Conservation (phyloP, 768 basidiomycete species). For the Mrakia frigida region DNA sequence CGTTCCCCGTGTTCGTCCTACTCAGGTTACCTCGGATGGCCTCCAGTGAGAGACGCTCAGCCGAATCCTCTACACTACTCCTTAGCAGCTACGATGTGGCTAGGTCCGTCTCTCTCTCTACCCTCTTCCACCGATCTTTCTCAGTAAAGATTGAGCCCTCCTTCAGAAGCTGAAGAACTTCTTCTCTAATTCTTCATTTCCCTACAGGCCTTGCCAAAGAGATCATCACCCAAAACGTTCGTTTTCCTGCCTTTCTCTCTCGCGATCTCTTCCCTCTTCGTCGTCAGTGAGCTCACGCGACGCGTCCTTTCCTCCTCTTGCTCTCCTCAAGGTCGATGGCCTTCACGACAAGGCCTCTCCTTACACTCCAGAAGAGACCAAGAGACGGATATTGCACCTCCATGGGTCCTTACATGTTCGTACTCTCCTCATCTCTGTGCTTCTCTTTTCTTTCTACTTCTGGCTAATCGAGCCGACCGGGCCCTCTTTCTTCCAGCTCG, state of each 20-base stretch:
- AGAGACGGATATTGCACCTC: slow-evolving; percentile 63
- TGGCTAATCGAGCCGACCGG: background rate
- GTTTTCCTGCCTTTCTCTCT: background rate
- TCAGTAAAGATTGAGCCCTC: background rate
- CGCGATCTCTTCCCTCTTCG: background rate
- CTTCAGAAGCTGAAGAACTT: too few relatives aligned
- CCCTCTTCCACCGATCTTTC: background rate
- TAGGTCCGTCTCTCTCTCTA: slow-evolving; percentile 42
- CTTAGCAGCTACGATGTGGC: slow-evolving; percentile 71
- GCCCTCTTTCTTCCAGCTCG: slow-evolving; percentile 44
- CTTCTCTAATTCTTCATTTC: background rate
- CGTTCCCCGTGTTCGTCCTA: too few relatives aligned
- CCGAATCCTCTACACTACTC: slow-evolving; percentile 89
- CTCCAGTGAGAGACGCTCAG: slow-evolving; percentile 69
- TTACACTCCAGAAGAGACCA: slow-evolving; percentile 33
- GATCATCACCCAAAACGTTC: slow-evolving; percentile 59
- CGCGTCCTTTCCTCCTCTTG: slow-evolving; percentile 42
- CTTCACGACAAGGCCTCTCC: slow-evolving; percentile 70
- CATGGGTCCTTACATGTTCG: slow-evolving; percentile 70
- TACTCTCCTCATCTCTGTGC: background rate
- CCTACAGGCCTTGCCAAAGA: slow-evolving; percentile 48
- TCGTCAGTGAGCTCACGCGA: background rate
- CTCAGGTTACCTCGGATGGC: slow-evolving; percentile 54
- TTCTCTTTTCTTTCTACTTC: background rate
- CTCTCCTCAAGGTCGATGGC: slow-evolving; percentile 65